These are phyloP conservation scores for Fraxinus albicans DNA, from an alignment of 305 asterid genomes.

Conservation along the genomic window DNA sequence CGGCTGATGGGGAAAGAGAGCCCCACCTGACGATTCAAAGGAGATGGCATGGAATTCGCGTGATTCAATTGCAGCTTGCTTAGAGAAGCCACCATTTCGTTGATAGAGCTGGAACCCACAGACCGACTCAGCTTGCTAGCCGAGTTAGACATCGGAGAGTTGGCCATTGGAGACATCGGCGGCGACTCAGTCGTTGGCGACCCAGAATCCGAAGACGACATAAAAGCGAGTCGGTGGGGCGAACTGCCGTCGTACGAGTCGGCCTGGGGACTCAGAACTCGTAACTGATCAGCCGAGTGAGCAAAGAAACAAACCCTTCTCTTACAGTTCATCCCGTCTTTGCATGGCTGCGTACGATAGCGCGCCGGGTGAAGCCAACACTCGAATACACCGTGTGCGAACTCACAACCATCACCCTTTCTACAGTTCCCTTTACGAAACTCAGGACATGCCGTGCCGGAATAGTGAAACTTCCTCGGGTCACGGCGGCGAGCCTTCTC, in stretches of 20 bases:
- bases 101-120: constrained; percentile 33
- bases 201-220: constrained; percentile 53
- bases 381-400: constrained; percentile 80
- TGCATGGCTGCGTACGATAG: constrained; percentile 84
- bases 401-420: constrained; percentile 68
- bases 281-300: constrained; percentile 74
- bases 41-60: constrained; percentile 47
- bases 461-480: constrained; percentile 62
- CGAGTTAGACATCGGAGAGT: constrained; percentile 45
- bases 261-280: constrained; percentile 58
- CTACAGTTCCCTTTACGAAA: constrained; percentile 60
- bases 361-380: constrained; percentile 88
- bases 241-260: constrained; percentile 42
- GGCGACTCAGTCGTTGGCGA: constrained; percentile 74
- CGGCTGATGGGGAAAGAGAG: constrained; percentile 16
- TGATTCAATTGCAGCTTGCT: constrained; percentile 61
- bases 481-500: constrained; percentile 93
- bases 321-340: constrained; percentile 61
- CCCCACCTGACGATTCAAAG: constrained; percentile 38
- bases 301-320: constrained; percentile 86
- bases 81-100: constrained; percentile 55
- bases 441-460: constrained; percentile 71
- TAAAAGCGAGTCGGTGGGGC: constrained; percentile 37
- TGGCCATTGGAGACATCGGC: constrained; percentile 59
- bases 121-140: constrained; percentile 38